Evolutionary conservation across 1,284 basidiomycete genomes (phyloP).

Genomic region (Albatrellus sp.): DNA sequence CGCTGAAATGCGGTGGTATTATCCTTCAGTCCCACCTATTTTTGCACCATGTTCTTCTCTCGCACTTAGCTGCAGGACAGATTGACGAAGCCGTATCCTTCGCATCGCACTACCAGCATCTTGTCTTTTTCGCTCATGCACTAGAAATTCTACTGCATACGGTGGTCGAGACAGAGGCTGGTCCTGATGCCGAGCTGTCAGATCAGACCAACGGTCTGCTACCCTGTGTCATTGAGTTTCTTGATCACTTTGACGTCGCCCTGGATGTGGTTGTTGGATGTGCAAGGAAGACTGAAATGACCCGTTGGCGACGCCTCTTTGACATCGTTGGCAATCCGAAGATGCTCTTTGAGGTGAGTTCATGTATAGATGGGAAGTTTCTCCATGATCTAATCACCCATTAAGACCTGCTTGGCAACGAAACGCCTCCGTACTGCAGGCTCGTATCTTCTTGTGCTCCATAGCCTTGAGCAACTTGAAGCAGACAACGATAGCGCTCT

Average conservation of each 20-base stretch:
- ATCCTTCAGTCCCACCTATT: constrained; percentile 76
- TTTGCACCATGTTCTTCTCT: constrained; percentile 82
- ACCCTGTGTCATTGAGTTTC: constrained; percentile 71
- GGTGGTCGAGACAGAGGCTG: constrained; percentile 84
- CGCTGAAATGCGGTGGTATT: neutral
- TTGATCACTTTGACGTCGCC: constrained; percentile 87
- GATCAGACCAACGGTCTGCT: constrained; percentile 33
- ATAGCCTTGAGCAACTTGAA: constrained; percentile 84
- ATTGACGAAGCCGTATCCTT: constrained; percentile 75
- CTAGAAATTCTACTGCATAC: constrained; percentile 91
- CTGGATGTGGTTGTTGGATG: constrained; percentile 93
- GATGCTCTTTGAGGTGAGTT: constrained; percentile 73
- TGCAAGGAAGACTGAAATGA: constrained; percentile 93
- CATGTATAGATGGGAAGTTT: neutral
- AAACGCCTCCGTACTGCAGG: constrained; percentile 81
- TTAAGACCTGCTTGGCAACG: constrained; percentile 63
- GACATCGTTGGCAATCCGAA: constrained; percentile 84
- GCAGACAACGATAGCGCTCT: constrained; percentile 72
- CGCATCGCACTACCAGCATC: constrained; percentile 75
- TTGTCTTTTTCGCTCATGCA: constrained; percentile 91
- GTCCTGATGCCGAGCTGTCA: constrained; percentile 14
- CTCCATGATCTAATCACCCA: constrained; percentile 1
- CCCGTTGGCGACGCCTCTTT: constrained; percentile 84
- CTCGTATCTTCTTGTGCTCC: constrained; percentile 87
- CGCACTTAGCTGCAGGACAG: constrained; percentile 66